Base-by-base conservation (phyloP, 2,329 filamentous ascomycete species). In the Xenoacremonium recifei region DNA sequence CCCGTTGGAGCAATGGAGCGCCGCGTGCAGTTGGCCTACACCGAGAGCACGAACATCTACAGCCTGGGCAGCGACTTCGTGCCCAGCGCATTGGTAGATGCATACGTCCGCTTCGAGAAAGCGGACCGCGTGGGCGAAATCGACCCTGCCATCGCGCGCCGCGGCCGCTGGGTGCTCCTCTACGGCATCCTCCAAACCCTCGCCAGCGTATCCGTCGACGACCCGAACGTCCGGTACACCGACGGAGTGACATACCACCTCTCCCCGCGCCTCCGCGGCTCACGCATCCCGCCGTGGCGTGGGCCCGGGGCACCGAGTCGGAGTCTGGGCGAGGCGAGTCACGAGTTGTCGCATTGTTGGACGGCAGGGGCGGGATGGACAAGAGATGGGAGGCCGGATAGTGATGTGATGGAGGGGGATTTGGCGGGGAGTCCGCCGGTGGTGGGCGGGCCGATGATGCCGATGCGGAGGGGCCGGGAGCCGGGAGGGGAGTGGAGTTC, bases 101-200 rank as follows among this genome's bases (percentile, higher is more conserved):
- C 69, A 3, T 82, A 78, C 49, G 66, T 73, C 41, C 67, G 69
- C 39, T 80, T 80, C 49, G 79, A 84, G 50, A 80, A 79, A 60
- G 51, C 60, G 0, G 78, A 83, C 46, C 66, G 61, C 4, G 59
- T 75, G 2, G 67, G 68, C 18, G 70, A 75, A 30, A 60, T 78
- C 7, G 75, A 81, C 48, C 78, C 78, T 1, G 72, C 70, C 37
- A 69, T 68, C 15, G 79, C 78, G 4, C 74, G 80, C 2, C 72
- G 75, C 10, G 79, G 77, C 9, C 74, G 80, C 17, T 84, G 80
- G 80, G 65, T 81, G 4, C 64, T 84, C 4, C 70, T 84, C 17
- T 84, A 84, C 52, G 76, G 74, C 3, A 64, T 83, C 10, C 61
- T 84, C 13, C 80, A 84, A 59, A 77, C 75, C 1, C 69, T 84